Base-by-base conservation (phyloP, 1,284 basidiomycete genomes). In the Puccinia brachypodii region DNA sequence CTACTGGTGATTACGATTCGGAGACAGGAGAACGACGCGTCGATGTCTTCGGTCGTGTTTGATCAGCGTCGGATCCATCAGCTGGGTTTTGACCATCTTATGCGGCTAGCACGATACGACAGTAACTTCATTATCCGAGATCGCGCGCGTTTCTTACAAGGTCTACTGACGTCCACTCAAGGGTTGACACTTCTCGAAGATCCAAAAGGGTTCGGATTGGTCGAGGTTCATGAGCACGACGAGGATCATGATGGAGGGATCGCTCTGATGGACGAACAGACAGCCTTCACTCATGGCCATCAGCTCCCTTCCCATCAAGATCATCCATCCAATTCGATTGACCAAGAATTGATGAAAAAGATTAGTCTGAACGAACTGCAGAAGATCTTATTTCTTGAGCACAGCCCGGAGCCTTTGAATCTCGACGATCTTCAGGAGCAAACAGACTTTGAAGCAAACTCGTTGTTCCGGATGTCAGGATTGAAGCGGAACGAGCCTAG, bases 81-180 rank as follows among this genome's bases (percentile, higher is more conserved):
- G 40, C 62, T 81, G 25, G 79, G 79, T n/a, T 81, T 81, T 74
- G 71, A 81, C 19, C 71, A 81, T 64, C 47, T 81, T 7, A 81
- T 74, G 69, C 68, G 71, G 0, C 89, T 97, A n/a, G 94, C 94
- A 0, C 90, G 92, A 80, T 98, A 95, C 86, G 96, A 98, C 86
- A 84, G 88, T 16, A 91, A 92, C 84, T 96, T 94, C 86, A 94
- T 96, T 84, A 92, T 97, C 42, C 90, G 95, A 47, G 95, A 97
- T 86, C 91, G 94, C 25, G 92, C 91, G 4, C 89, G 95, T 62
- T 92, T 94, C 89, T 86, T 96, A 19, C 87, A 88, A n/a, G 90
- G 91, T 2, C 89, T 96, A 3, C 40, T 81, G 19, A 64, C 22
- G 6, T 73, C 69, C 13, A 40, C 73, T 25, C 73, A 36, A 44